Conservation (phyloP, 106 monocot genomes). For the Allium cepa region DNA sequence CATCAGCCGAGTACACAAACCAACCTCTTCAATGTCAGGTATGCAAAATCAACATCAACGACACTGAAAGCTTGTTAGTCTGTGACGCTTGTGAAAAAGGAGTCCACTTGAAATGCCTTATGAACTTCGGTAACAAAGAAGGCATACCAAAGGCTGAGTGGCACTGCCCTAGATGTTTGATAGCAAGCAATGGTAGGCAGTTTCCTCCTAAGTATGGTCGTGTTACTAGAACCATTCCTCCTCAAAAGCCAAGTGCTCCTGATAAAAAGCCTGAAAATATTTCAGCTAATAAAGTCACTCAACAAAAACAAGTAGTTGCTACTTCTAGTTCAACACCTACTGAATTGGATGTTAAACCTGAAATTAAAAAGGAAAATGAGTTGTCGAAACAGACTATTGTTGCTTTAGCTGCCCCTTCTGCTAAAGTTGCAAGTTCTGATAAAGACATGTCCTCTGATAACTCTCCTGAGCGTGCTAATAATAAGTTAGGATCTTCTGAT, state of each 20-base stretch:
- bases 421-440: slow-evolving; percentile 17
- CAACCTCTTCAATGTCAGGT: slow-evolving; percentile 49
- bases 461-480: too few relatives aligned
- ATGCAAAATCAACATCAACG: slow-evolving; percentile 62
- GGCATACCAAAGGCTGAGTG: slow-evolving; percentile 68
- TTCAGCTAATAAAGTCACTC: slow-evolving; percentile 30
- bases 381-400: slow-evolving; percentile 8
- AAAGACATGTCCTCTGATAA: not conserved
- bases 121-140: slow-evolving; percentile 46
- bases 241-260: slow-evolving; percentile 22
- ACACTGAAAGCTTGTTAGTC: slow-evolving; percentile 76
- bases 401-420: slow-evolving; percentile 3
- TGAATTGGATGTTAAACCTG: slow-evolving; percentile 6
- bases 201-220: slow-evolving; percentile 97
- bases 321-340: slow-evolving; percentile 8
- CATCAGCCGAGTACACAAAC: slow-evolving; percentile 73
- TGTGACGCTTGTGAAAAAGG: slow-evolving; percentile 97
- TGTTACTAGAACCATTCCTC: slow-evolving; percentile 55
- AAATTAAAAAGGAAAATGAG: slow-evolving; percentile 9
- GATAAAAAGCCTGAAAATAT: slow-evolving; percentile 29
- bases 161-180: slow-evolving; percentile 85
- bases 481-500: not conserved
- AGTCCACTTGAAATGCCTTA: slow-evolving; percentile 81
- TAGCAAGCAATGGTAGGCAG: slow-evolving; percentile 66
- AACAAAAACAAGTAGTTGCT: slow-evolving; percentile 24